A percentile compares a stretch with the other conserved stretches of the same genome.
phyloP scores from a whole-genome alignment of 176 grass and related monocot genomes.

The Oryza meyeriana region DNA sequence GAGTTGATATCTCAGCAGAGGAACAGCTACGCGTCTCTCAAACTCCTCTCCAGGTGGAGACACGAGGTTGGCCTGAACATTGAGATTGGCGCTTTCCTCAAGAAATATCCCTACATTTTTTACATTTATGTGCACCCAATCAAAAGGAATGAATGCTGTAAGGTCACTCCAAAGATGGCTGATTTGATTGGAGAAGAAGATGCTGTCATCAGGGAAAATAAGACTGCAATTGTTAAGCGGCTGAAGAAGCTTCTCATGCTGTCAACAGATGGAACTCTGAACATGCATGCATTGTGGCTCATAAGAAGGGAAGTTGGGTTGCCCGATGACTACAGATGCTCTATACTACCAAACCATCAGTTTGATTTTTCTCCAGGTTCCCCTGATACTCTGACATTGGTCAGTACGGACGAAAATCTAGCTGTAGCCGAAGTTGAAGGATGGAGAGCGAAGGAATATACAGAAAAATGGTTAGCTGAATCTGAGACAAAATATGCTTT shows the following conservation, averaged over 20 bases:
- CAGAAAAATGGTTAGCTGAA: conserved; percentile 58
- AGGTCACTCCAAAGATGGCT: conserved; percentile 38
- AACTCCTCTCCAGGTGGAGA: conserved; percentile 57
- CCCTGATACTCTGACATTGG: conserved; percentile 44
- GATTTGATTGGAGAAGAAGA: conserved; percentile 55
- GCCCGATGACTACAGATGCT: conserved; percentile 53
- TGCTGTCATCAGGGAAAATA: conserved; percentile 31
- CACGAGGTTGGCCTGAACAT: conserved; percentile 50
- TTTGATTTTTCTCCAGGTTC: conserved; percentile 31
- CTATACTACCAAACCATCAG: conserved; percentile 39
- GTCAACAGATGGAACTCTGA: conserved; percentile 24
- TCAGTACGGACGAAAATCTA: conserved; percentile 34
- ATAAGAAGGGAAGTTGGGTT: conserved; percentile 51
- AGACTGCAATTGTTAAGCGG: conserved; percentile 20
- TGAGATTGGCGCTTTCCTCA: conserved; percentile 46
- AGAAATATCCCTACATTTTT: conserved; percentile 60
- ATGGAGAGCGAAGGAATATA: conserved; percentile 65
- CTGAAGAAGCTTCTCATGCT: conserved; percentile 68
- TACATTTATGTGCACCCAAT: conserved; percentile 52
- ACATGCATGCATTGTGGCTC: conserved; percentile 55
- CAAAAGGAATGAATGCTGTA: conserved; percentile 47
- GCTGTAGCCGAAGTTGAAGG: conserved; percentile 49
- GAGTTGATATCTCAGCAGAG: conserved; percentile 52
- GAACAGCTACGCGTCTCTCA: conserved; percentile 51
- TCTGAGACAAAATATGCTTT: too few relatives aligned